Percentiles rank a stretch among this genome's conserved stretches.
phyloP scores from a whole-genome alignment of 805 yeast genomes.

The Komagataella mondaviorum region DNA sequence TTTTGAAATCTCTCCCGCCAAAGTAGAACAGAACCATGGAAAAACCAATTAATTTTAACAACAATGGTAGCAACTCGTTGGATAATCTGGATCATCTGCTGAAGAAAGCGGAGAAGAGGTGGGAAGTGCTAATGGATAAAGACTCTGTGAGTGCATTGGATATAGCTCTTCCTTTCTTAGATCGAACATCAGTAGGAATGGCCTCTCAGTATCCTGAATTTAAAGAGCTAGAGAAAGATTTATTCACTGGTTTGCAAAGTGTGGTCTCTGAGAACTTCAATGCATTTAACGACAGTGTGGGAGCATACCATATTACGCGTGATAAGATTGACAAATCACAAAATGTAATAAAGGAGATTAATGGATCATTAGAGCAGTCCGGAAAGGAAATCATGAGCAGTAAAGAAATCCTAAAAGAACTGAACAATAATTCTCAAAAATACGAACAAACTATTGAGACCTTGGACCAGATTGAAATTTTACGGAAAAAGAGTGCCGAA shows the following conservation, averaged over 20 bases:
- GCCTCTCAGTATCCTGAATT: slow-evolving; percentile 67
- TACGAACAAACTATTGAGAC: slow-evolving; percentile 61
- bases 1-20: neutral
- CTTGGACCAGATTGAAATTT: slow-evolving; percentile 48
- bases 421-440: slow-evolving; percentile 47
- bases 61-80: neutral
- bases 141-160: slow-evolving; percentile 35
- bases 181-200: slow-evolving; percentile 82
- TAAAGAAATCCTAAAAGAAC: slow-evolving; percentile 44
- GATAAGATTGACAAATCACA: slow-evolving; percentile 55
- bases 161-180: slow-evolving; percentile 69
- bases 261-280: slow-evolving; percentile 78
- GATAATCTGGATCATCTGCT: neutral
- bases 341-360: slow-evolving; percentile 32
- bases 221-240: slow-evolving; percentile 37
- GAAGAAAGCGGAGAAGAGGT: neutral
- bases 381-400: slow-evolving; percentile 36
- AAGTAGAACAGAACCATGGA: neutral
- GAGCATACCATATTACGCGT: slow-evolving; percentile 66
- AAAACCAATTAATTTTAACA: neutral
- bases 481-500: slow-evolving; percentile 43
- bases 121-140: neutral
- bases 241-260: slow-evolving; percentile 42
- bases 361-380: slow-evolving; percentile 32
- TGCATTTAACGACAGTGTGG: slow-evolving; percentile 74